These are phyloP conservation scores for Saturnispora diversa DNA, from an alignment of 805 yeast species.

Conservation along the genomic window DNA sequence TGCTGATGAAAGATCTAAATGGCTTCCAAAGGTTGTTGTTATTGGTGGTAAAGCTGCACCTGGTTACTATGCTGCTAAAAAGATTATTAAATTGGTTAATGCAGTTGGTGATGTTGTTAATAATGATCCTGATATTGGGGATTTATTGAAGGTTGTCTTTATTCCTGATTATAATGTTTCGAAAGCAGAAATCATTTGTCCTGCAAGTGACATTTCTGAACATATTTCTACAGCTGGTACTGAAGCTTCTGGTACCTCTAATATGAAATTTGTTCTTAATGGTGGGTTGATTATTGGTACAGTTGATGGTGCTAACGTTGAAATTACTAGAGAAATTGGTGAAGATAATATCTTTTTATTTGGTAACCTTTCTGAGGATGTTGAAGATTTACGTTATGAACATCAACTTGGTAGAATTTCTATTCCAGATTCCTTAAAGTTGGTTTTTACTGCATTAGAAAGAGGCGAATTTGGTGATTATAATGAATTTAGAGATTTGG, in stretches of 20 bases:
- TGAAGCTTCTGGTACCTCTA: conserved; percentile 92
- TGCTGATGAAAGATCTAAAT: conserved; percentile 52
- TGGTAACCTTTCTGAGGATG: conserved; percentile 86
- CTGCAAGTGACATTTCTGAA: conserved; percentile 85
- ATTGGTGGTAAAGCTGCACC: conserved; percentile 97
- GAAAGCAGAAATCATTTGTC: conserved; percentile 84
- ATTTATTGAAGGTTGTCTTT: conserved; percentile 75
- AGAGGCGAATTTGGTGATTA: conserved; percentile 62
- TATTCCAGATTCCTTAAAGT: conserved; percentile 50
- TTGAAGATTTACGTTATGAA: conserved; percentile 72
- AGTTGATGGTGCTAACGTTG: conserved; percentile 95
- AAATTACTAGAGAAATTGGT: conserved; percentile 87
- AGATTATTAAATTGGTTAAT: conserved; percentile 78
- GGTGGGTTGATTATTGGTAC: conserved; percentile 95
- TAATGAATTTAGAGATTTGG: conserved; percentile 56
- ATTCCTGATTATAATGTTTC: conserved; percentile 91
- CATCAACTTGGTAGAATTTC: conserved; percentile 56
- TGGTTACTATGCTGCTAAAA: conserved; percentile 94
- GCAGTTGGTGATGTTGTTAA: conserved; percentile 76
- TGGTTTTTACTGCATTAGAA: conserved; percentile 62
- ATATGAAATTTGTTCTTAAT: conserved; percentile 90
- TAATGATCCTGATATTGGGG: conserved; percentile 64
- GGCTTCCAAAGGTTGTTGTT: conserved; percentile 67
- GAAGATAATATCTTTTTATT: conserved; percentile 88
- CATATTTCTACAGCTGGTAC: conserved; percentile 97